Evolutionary conservation across 805 yeast genomes (phyloP), one percentile per base, ranked within the genome.

Genomic region (Ogataea naganishii): DNA sequence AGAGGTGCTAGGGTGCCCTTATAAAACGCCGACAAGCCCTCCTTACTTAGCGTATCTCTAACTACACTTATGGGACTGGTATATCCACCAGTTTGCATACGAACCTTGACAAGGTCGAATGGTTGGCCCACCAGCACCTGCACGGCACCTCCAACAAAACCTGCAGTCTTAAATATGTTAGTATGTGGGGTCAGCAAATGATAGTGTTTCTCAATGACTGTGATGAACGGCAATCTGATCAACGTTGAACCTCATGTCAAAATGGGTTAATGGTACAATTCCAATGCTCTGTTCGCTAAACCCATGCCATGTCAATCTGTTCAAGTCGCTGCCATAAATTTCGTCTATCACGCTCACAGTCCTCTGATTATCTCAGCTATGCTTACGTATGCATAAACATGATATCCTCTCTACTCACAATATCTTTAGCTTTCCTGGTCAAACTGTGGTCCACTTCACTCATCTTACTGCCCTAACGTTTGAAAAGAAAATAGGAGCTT

Each of bases 1-100:
- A 76, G 58, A n/a, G 83, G 83, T 4, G 81, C 81, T 28, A 76
- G 56, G 5, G 80, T 78, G 14, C 83, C 83, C 46, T 76, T 58
- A 51, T 77, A 76, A 41, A 76, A 71, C 1, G 82, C 82, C 12
- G 53, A 38, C n/a, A 65, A 53, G 2, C 84, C 84, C 48, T 75
- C 83, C 24, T 68, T 70, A 21, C 61, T 62, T 26, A 77, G 43
- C 0, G 82, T 74, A 20, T 62, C 64, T 29, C 62, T 63, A 21
- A 76, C 47, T 11, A 77, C 75, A 27, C 60, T 58, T 6, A 66
- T 41, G 10, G 80, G 70, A 3, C 75, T 56, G 18, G 60, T 49
- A 43, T 60, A 74, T 26, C 80, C 72, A 2, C 94, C 86, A 1
- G 83, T 76, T 41, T 77, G 83, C 42, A 75, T 63, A 35, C 82